Evolutionary conservation across 768 basidiomycete species (phyloP), one percentile per base, ranked within the genome.

Genomic region (Suillus paluster): DNA sequence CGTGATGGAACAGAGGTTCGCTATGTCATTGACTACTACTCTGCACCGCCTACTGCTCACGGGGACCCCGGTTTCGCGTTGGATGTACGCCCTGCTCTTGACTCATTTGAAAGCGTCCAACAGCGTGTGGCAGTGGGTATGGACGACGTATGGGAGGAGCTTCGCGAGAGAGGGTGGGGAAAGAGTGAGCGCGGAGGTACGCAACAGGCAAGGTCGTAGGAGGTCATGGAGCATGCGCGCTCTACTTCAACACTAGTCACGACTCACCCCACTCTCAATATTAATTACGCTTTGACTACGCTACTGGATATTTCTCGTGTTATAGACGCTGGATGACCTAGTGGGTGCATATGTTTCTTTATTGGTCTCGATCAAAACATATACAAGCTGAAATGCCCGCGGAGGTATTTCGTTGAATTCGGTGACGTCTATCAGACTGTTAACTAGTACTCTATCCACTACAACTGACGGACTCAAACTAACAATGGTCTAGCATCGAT

Each of bases 1-100:
- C 79, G 80, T 44, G 88, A 90, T 1, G 88, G 91, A 19, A 86
- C 92, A 67, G 91, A 94, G 75, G 89, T 94, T 57, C 91, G 94
- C 72, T 97, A 99, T 76, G 92, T 99, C 52, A 99, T 99, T 68
- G 97, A 99, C 80, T 99, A 99, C 78, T 99, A 99, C 76, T 92
- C 93, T 52, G 95, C 94, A 0, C 94, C 96, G 1, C 86, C 91
- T 3, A 89, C 96, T 59, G 82, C 86, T 9, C 91, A 97, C 66
- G 97, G 97, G 9, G 92, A 91, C 49, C 97, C 97, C 19, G 95
- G 96, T 7, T 99, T 99, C 77, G 90, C 90, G 9, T 83, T 99
- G 30, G 97, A 99, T 72, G 97, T 99, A 11, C 87, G 97, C 17
- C 97, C 97, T 1, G 97, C 97, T 0, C 77, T 99, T 58, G 97